Evolutionary conservation across 1,139 yeast genomes (phyloP).

Genomic region (Yamadazyma jaroonii): DNA sequence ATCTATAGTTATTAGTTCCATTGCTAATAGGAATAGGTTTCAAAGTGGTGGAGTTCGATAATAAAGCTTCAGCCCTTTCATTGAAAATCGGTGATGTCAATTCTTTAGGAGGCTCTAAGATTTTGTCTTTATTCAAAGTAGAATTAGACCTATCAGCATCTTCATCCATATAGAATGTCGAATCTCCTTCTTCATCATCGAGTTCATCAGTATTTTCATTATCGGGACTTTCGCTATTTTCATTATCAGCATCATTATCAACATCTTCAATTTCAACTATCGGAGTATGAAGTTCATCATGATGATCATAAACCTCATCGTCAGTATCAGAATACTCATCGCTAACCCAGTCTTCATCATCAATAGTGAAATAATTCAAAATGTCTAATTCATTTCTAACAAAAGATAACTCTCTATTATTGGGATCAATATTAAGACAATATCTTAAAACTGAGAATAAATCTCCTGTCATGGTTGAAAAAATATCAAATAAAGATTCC

Average conservation of each 20-base stretch:
- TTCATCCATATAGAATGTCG: conserved; percentile 16
- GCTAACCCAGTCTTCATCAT: conserved; percentile 63
- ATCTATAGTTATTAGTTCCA: conserved; percentile 15
- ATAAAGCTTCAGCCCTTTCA: conserved; percentile 46
- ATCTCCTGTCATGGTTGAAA: conserved; percentile 85
- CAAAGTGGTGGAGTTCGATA: conserved; percentile 38
- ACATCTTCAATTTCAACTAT: conserved; percentile 15
- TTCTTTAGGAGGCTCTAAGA: neutral
- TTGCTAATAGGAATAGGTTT: conserved; percentile 42
- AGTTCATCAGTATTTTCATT: conserved; percentile 2
- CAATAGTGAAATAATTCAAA: conserved; percentile 75
- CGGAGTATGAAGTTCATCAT: conserved; percentile 16
- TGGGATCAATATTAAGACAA: conserved; percentile 82
- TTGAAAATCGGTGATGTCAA: conserved; percentile 20
- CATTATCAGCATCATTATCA: conserved; percentile 10
- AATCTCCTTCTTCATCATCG: conserved; percentile 14
- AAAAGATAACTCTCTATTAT: conserved; percentile 64
- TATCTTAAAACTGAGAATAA: conserved; percentile 78
- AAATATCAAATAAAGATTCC: conserved; percentile 88
- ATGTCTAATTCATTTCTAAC: conserved; percentile 60
- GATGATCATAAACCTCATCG: conserved; percentile 5
- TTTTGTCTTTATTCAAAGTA: conserved; percentile 7
- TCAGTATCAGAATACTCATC: conserved; percentile 26
- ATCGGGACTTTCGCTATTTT: neutral
- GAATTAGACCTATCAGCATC: conserved; percentile 14